Conservation (phyloP, 2,329 filamentous ascomycete species). For the Sordariomycetes sp. region DNA sequence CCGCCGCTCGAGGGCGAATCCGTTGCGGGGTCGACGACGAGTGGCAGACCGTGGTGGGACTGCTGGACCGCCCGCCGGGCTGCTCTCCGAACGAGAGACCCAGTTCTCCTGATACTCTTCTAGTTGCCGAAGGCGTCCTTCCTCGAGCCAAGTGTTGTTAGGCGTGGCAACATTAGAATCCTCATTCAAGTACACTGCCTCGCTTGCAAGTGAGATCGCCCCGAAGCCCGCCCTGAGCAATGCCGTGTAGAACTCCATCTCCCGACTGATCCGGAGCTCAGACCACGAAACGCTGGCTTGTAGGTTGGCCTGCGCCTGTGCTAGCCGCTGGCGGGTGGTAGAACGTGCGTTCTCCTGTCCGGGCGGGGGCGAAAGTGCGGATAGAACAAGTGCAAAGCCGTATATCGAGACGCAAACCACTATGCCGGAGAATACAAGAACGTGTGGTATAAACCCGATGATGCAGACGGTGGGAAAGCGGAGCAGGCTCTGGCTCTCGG, state of each 20-base stretch:
- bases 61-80: not conserved
- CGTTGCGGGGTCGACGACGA: conserved; percentile 21
- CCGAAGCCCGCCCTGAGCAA: conserved; percentile 79
- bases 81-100: not conserved
- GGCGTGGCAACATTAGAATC: conserved; percentile 65
- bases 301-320: conserved; percentile 73
- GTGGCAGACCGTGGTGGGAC: not conserved
- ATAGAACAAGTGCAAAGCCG: conserved; percentile 61
- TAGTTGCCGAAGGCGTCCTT: conserved; percentile 70
- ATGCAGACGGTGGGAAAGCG: conserved; percentile 92
- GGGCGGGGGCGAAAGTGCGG: conserved; percentile 35
- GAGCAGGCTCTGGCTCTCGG: conserved; percentile 55
- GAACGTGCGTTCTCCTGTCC: conserved; percentile 4
- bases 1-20: conserved; percentile 48
- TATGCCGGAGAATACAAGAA: conserved; percentile 78
- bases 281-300: conserved; percentile 83
- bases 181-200: conserved; percentile 92
- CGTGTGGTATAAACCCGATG: conserved; percentile 86
- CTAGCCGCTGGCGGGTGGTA: conserved; percentile 49
- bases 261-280: conserved; percentile 67
- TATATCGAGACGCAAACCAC: conserved; percentile 69
- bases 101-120: conserved; percentile 38
- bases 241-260: conserved; percentile 94
- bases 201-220: conserved; percentile 83
- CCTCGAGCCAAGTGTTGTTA: conserved; percentile 81